A percentile compares a stretch with the other conserved stretches of the same genome.
These are phyloP conservation scores for Aspergillus fijiensis DNA, from an alignment of 2,329 filamentous ascomycete genomes.

Conservation along the genomic window DNA sequence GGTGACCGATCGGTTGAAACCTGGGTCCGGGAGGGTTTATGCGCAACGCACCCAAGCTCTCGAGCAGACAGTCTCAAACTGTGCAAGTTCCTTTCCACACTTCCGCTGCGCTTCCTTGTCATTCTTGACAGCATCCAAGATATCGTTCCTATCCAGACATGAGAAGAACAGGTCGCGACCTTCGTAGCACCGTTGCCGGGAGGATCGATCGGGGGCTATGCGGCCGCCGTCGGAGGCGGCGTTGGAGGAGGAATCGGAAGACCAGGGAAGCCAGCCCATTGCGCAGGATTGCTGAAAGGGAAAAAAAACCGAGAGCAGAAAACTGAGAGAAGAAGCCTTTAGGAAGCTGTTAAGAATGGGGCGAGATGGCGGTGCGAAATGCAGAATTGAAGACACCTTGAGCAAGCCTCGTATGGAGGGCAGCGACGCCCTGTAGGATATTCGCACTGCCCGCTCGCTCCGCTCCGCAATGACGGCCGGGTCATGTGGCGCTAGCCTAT, in stretches of 20 bases:
- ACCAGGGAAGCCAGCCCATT: slow-evolving; percentile 57
- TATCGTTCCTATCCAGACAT: slow-evolving; percentile 78
- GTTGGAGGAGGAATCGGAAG: slow-evolving; percentile 41
- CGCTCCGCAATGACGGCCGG: slow-evolving; percentile 14
- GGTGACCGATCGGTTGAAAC: not conserved
- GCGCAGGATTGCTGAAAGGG: slow-evolving; percentile 11
- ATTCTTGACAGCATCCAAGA: slow-evolving; percentile 70
- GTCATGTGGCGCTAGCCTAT: slow-evolving; percentile 20
- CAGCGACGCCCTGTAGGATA: not conserved
- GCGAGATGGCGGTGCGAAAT: not conserved
- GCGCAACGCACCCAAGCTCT: slow-evolving; percentile 74
- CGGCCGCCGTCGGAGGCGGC: slow-evolving; percentile 58
- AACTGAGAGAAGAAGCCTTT: not conserved
- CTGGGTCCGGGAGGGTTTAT: not conserved
- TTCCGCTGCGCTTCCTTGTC: slow-evolving; percentile 57
- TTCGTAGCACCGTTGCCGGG: slow-evolving; percentile 84
- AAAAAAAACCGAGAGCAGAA: not conserved
- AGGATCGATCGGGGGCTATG: slow-evolving; percentile 79
- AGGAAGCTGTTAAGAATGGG: slow-evolving; percentile 1
- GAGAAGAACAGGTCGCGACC: slow-evolving; percentile 83
- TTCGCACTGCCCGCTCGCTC: slow-evolving; percentile 5
- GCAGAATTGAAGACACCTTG: not conserved
- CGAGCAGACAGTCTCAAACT: slow-evolving; percentile 83
- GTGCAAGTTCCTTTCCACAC: slow-evolving; percentile 60
- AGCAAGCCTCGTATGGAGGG: not conserved